A percentile compares a stretch with the other conserved stretches of the same genome.
Conservation (phyloP, 2,329 filamentous ascomycete species). For the Macrophomina phaseolina region DNA sequence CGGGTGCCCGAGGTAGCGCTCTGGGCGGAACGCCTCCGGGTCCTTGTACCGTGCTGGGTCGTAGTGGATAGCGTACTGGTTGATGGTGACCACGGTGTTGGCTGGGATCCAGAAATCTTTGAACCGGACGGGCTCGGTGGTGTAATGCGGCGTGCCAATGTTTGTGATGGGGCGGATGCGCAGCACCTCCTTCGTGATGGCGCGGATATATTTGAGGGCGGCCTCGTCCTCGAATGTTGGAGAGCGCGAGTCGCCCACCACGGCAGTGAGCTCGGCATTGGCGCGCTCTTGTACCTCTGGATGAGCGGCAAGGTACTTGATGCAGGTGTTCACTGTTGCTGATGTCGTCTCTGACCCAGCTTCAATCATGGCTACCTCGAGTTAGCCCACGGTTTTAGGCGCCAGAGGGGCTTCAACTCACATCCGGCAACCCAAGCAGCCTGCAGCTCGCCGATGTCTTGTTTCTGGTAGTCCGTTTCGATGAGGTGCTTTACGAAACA, state of each 20-base stretch:
- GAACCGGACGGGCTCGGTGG: constrained; percentile 36
- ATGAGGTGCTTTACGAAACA: constrained; percentile 45
- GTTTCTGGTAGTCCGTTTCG: constrained; percentile 44
- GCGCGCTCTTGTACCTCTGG: constrained; percentile 34
- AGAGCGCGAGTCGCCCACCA: constrained; percentile 36
- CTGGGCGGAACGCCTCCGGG: constrained; percentile 26
- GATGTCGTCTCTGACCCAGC: constrained; percentile 40
- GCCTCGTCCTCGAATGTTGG: constrained; percentile 37
- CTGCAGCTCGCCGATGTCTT: constrained; percentile 43
- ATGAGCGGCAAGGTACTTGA: constrained; percentile 37
- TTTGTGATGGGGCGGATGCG: constrained; percentile 39
- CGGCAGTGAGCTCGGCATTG: constrained; percentile 37
- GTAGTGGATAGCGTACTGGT: constrained; percentile 44
- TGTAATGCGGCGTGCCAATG: constrained; percentile 37
- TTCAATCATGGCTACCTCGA: constrained; percentile 34
- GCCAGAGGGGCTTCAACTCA: constrained; percentile 6
- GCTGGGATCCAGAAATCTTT: constrained; percentile 45
- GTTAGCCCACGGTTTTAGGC: too few species aligned
- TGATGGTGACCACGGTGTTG: constrained; percentile 39
- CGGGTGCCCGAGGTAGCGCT: not conserved
- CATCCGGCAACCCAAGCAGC: constrained; percentile 44
- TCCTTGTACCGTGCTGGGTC: constrained; percentile 36
- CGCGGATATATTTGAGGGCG: constrained; percentile 37
- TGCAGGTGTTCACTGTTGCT: constrained; percentile 34
- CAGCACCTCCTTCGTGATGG: constrained; percentile 37